A percentile compares a stretch with the other conserved stretches of the same genome.
These are phyloP conservation scores for Aspergillus vadensis DNA, from an alignment of 2,329 filamentous ascomycete species.

Conservation along the genomic window DNA sequence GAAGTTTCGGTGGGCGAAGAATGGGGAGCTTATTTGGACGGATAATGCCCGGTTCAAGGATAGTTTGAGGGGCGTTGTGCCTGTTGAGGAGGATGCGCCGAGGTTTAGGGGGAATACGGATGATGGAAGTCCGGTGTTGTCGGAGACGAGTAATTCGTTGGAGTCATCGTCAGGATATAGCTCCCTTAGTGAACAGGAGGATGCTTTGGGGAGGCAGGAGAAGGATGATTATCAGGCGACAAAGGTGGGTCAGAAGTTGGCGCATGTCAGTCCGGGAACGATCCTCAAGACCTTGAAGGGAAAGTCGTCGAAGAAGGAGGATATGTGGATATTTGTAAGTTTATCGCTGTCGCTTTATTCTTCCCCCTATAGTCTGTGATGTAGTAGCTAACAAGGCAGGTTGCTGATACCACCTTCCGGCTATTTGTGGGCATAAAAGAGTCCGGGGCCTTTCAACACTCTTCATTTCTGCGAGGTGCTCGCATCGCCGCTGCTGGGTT, in stretches of 20 bases:
- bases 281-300: constrained; percentile 78
- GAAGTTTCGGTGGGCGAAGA: constrained; percentile 83
- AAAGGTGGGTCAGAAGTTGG: constrained; percentile 62
- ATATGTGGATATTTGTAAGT: constrained; percentile 85
- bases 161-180: constrained; percentile 20
- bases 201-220: constrained; percentile 58
- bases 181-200: constrained; percentile 11
- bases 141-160: constrained; percentile 1
- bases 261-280: constrained; percentile 69
- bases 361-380: background rate
- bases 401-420: constrained; percentile 72
- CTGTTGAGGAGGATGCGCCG: constrained; percentile 61
- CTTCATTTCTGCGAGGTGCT: constrained; percentile 80
- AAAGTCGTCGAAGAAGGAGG: constrained; percentile 73
- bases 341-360: background rate
- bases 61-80: constrained; percentile 73
- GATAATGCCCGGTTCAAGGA: constrained; percentile 70
- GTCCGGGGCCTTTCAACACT: constrained; percentile 86
- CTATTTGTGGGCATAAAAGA: constrained; percentile 90
- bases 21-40: constrained; percentile 75
- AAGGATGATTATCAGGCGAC: constrained; percentile 64
- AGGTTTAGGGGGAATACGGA: constrained; percentile 47
- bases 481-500: constrained; percentile 80
- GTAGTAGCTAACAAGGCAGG: constrained; percentile 15
- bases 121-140: constrained; percentile 18